Evolutionary conservation across 352 stramenopile genomes (phyloP), one percentile per base, ranked within the genome.

Genomic region (Nothophytophthora sp.): DNA sequence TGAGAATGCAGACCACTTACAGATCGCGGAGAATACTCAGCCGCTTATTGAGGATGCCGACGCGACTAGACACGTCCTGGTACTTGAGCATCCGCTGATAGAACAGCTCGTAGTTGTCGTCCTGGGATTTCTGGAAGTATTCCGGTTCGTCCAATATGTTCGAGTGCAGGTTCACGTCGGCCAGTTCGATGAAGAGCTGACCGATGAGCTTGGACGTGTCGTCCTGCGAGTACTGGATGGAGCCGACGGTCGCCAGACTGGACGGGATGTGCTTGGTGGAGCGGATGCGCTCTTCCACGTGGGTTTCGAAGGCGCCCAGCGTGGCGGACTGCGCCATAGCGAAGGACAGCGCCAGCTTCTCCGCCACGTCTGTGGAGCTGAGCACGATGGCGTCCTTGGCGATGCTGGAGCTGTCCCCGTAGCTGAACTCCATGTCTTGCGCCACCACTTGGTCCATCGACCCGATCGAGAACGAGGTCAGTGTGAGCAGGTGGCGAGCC

Each of bases 141-240:
- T 97, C 89, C 1, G 91, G 92, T 22, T 94, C 95, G 60, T 97
- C 90, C 33, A 98, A 61, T 38, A 98, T 91, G 41, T 97, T 92
- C 40, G 84, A 97, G 64, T 98, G 87, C 40, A 98, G 70, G 53
- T 98, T 98, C 16, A 98, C 81, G 37, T 97, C 86, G 5, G 90
- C 77, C 1, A 89, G 52, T 57, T 92, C 80, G 25, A 96, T 93
- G 47, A 94, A 95, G 19, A 98, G 68, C 55, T 92, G 76, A 7
- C 90, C 90, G 42, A 97, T 97, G 45, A 96, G 75, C 49, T 92
- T 88, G 13, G 88, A 96, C n/a, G 97, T 96, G 50, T 97, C 75
- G 13, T 76, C 75, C 48, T 95, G 81, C 19, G 83, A 95, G 55
- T 97, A 93, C 43, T 89, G 66, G 40, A 96, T 96, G 9, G 92